Base-by-base conservation (phyloP, 2,329 filamentous ascomycete genomes). In the Trichoderma semiorbis region DNA sequence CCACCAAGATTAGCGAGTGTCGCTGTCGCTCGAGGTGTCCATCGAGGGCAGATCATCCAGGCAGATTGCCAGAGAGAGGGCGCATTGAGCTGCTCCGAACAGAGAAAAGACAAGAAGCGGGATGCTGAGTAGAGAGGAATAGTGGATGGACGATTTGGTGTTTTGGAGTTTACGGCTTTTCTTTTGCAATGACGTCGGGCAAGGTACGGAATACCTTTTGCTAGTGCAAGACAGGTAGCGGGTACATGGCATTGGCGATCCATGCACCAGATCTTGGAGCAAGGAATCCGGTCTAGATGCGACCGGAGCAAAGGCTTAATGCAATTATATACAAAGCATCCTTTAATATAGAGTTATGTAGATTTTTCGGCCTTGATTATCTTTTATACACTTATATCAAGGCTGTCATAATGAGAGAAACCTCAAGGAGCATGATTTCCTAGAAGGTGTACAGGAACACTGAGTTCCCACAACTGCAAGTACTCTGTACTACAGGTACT, bases 31-130 rank as follows among this genome's bases (percentile, higher is more conserved):
- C 70, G 72, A 73, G 75, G 72, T 57, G 76, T 74, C 78, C 77
- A 78, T 79, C 68, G 74, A 34, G 73, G 76, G 73, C 77, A 74
- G 70, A 77, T 79, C 79, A 81, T 81, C 71, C 75, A 74, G 76
- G 74, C 75, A 74, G 62, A 32, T 34, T 34, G 53, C 32, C 32
- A 47, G 4, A 7, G 57, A 21, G n/a, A 60, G 34, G 63, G 30
- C 39, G 62, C 71, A 72, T 72, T 57, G 62, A 67, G 60, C 39
- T 70, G 39, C 21, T 60, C 18, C 18, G 2, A 30, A 58, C 57
- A 60, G 8, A 32, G 55, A 60, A 60, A 30, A 21, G 26, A 5
- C 26, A 10, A 10, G 55, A 6, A 10, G 26, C 11, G 58, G 10
- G 69, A 21, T n/a, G 62, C 50, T n/a, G 28, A 14, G 14, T 30